A percentile compares a stretch with the other conserved stretches of the same genome.
Evolutionary conservation across 2,329 filamentous ascomycete genomes (phyloP).

Genomic region (Capronia epimyces): DNA sequence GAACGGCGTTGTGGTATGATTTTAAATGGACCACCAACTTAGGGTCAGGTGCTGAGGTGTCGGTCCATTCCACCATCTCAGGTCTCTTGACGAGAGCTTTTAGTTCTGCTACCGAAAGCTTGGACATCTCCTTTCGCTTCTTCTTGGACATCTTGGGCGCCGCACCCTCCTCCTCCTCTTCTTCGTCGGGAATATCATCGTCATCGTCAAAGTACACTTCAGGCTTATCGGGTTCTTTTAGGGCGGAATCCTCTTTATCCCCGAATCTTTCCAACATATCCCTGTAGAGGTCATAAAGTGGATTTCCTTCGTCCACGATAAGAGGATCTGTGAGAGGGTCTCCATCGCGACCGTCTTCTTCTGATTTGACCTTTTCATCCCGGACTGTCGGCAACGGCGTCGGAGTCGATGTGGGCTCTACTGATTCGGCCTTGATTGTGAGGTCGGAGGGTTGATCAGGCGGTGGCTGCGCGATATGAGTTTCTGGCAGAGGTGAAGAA

Average conservation of each 20-base stretch:
- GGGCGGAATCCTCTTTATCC: slow-evolving; percentile 58
- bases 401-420: not conserved
- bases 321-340: slow-evolving; percentile 40
- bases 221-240: slow-evolving; percentile 69
- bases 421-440: slow-evolving; percentile 10
- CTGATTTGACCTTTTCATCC: slow-evolving; percentile 18
- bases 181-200: slow-evolving; percentile 78
- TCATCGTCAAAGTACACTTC: slow-evolving; percentile 79
- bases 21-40: slow-evolving; percentile 89
- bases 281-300: slow-evolving; percentile 77
- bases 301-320: slow-evolving; percentile 61
- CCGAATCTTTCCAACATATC: slow-evolving; percentile 77
- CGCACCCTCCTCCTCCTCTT: slow-evolving; percentile 64
- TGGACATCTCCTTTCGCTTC: slow-evolving; percentile 84
- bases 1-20: slow-evolving; percentile 88
- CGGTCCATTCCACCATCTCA: slow-evolving; percentile 96
- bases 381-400: slow-evolving; percentile 9
- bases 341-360: slow-evolving; percentile 39
- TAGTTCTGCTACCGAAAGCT: slow-evolving; percentile 88
- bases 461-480: slow-evolving; percentile 18
- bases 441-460: slow-evolving; percentile 17
- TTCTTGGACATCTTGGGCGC: slow-evolving; percentile 82
- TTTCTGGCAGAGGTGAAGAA: not conserved
- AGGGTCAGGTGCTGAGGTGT: slow-evolving; percentile 85
- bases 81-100: slow-evolving; percentile 88